Conservation (phyloP, 176 grass and related monocot species). For the Phragmites australis region DNA sequence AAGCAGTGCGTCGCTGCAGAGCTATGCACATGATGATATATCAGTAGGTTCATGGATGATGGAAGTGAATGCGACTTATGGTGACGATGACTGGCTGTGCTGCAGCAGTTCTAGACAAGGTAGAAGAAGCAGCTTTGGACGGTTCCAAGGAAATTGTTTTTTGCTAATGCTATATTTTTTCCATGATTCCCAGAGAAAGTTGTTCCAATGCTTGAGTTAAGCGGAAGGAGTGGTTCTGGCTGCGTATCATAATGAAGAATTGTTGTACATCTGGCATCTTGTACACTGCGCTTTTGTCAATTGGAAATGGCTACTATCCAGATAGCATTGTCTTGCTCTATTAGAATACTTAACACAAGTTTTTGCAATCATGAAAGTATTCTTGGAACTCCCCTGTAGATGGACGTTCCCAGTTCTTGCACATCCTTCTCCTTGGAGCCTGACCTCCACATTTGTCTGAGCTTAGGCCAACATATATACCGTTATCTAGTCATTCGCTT, state of each 20-base stretch:
- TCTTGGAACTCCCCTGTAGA: background rate
- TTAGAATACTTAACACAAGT: background rate
- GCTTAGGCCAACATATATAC: too few species aligned
- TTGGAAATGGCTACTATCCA: background rate
- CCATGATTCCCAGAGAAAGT: constrained; percentile 48
- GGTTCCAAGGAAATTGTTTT: background rate
- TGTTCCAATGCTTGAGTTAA: constrained; percentile 47
- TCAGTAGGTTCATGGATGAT: constrained; percentile 97
- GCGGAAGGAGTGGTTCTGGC: background rate
- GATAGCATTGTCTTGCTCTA: background rate
- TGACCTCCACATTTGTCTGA: background rate
- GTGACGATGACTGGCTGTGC: constrained; percentile 82
- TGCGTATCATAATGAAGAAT: background rate
- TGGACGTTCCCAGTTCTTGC: background rate
- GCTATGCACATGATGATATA: constrained; percentile 87
- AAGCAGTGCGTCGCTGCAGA: constrained; percentile 74
- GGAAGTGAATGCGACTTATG: constrained; percentile 89
- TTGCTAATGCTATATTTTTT: constrained; percentile 1
- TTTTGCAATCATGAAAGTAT: background rate
- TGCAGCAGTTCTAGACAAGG: constrained; percentile 88
- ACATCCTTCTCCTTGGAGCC: background rate
- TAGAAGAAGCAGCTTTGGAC: background rate
- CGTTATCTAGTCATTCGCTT: too few species aligned
- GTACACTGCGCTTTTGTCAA: constrained; percentile 10
- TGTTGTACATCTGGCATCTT: constrained; percentile 26